Evolutionary conservation across 2,329 filamentous ascomycete species (phyloP).

Genomic region (Penicillium olsonii): DNA sequence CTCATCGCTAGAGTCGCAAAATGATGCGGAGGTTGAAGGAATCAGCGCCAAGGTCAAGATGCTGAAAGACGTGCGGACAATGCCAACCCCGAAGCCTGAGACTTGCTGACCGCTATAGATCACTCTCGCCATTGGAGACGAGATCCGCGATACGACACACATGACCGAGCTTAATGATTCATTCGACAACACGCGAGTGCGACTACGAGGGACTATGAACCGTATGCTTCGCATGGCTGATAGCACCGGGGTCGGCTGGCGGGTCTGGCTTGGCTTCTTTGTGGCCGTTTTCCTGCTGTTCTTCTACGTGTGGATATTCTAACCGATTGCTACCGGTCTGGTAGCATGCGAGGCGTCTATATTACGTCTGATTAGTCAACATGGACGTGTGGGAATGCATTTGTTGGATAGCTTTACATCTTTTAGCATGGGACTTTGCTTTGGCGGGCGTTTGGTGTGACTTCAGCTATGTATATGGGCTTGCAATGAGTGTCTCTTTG

Average conservation of each 20-base stretch:
- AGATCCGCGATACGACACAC: slow-evolving; percentile 86
- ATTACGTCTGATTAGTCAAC: slow-evolving; percentile 3
- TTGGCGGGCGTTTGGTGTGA: slow-evolving; percentile 9
- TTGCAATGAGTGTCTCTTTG: not conserved
- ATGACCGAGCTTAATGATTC: slow-evolving; percentile 93
- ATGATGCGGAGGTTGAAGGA: slow-evolving; percentile 85
- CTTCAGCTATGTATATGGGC: slow-evolving; percentile 3
- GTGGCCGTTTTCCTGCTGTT: slow-evolving; percentile 79
- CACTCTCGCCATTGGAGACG: slow-evolving; percentile 88
- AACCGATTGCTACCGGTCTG: slow-evolving; percentile 25
- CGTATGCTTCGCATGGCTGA: slow-evolving; percentile 96
- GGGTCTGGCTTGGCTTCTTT: slow-evolving; percentile 89
- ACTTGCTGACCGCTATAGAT: slow-evolving; percentile 56
- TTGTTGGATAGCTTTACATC: not conserved
- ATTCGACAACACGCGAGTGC: slow-evolving; percentile 81
- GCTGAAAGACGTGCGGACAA: slow-evolving; percentile 74
- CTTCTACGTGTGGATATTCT: slow-evolving; percentile 90
- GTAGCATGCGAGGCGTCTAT: not conserved
- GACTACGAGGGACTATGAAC: slow-evolving; percentile 90
- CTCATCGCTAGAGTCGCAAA: slow-evolving; percentile 92
- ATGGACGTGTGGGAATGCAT: not conserved
- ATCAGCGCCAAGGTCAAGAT: slow-evolving; percentile 86
- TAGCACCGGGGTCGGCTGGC: slow-evolving; percentile 92
- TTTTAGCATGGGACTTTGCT: slow-evolving; percentile 2
- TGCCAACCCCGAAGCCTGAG: not conserved